phyloP scores from a whole-genome alignment of 805 yeast species.

The Candida quercuum region DNA sequence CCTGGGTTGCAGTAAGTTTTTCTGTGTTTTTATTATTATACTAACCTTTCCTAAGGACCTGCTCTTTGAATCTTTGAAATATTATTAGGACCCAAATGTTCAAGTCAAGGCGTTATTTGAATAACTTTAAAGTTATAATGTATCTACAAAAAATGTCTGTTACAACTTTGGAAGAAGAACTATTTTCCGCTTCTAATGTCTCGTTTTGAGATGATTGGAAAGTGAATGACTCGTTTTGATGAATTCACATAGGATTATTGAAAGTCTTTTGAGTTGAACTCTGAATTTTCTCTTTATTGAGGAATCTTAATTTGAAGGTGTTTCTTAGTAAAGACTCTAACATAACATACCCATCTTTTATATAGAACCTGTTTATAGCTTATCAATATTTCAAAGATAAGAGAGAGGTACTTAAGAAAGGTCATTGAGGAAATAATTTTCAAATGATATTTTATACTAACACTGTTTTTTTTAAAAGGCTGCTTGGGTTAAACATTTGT shows the following conservation, averaged over 20 bases:
- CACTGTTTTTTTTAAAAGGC: constrained; percentile 58
- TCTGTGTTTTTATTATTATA: constrained; percentile 13
- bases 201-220: constrained; percentile 43
- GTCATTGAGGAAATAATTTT: no score
- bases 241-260: constrained; percentile 20
- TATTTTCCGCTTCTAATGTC: constrained; percentile 45
- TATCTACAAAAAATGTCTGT: constrained; percentile 72
- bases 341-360: constrained; percentile 42
- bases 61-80: no score
- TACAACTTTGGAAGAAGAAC: constrained; percentile 94
- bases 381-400: background rate
- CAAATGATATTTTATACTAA: constrained; percentile 12
- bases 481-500: constrained; percentile 96
- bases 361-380: constrained; percentile 6
- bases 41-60: no score
- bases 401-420: no score
- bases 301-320: constrained; percentile 28
- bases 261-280: constrained; percentile 76
- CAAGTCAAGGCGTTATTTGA: constrained; percentile 68
- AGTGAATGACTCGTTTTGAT: constrained; percentile 28
- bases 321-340: constrained; percentile 89
- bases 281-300: constrained; percentile 18
- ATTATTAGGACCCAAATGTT: constrained; percentile 62
- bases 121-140: constrained; percentile 17
- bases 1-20: constrained; percentile 97